phyloP scores from a whole-genome alignment of 2,329 filamentous ascomycete genomes.

The Cryphonectria nitschkei region DNA sequence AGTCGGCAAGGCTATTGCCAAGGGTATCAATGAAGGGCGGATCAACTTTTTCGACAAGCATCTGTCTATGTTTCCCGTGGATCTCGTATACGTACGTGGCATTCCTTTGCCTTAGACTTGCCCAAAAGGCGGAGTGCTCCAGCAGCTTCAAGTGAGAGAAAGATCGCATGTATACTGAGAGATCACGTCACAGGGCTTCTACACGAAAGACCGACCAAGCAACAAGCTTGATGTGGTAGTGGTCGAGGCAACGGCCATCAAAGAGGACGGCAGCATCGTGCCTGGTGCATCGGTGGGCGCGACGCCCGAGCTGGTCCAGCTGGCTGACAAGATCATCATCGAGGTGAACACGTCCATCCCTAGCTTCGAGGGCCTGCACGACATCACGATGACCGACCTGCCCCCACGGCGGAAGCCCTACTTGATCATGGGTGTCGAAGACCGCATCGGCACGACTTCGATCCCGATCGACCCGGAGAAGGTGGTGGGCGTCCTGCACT shows the following conservation, averaged over 20 bases:
- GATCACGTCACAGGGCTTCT: constrained; percentile 63
- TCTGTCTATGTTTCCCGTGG: constrained; percentile 87
- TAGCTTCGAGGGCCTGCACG: constrained; percentile 85
- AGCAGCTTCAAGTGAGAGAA: background rate
- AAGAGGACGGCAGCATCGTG: constrained; percentile 86
- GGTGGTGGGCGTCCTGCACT: constrained; percentile 83
- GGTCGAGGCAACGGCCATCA: constrained; percentile 84
- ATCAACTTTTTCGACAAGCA: constrained; percentile 97
- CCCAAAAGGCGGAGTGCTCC: background rate
- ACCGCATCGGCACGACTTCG: constrained; percentile 80
- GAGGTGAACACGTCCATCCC: constrained; percentile 89
- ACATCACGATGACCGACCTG: constrained; percentile 86
- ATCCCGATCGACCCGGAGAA: constrained; percentile 83
- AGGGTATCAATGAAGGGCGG: constrained; percentile 84
- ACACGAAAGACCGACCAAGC: constrained; percentile 77
- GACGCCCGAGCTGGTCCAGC: constrained; percentile 82
- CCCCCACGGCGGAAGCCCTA: constrained; percentile 83
- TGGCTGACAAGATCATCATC: constrained; percentile 91
- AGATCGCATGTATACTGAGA: constrained; percentile 14
- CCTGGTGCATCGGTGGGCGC: constrained; percentile 85
- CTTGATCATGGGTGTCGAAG: constrained; percentile 81
- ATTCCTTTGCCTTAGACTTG: background rate
- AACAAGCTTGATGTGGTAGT: constrained; percentile 82
- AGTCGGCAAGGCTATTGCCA: constrained; percentile 87
- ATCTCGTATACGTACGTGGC: constrained; percentile 72